Evolutionary conservation across 441 rosid species (phyloP), one percentile per base, ranked within the genome.

Genomic region (Viola pubescens): DNA sequence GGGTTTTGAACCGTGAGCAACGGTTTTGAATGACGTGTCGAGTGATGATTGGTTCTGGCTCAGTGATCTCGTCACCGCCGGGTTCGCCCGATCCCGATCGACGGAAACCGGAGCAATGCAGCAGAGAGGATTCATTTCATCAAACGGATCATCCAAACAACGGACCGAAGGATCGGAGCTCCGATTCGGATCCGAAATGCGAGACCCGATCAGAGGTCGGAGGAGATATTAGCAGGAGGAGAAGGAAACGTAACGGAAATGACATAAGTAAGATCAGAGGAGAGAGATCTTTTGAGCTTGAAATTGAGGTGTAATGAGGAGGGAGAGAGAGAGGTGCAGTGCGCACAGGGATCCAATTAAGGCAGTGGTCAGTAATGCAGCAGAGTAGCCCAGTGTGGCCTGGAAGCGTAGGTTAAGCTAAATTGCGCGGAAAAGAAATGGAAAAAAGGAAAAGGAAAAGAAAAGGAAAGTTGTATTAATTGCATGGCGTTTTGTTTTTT

Each of bases 81-180:
- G 82, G 58, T 79, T 81, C 16, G 73, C 58, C 13, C 84, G 86
- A 75, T 89, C 98, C 62, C 84, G 87, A 70, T 89, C 95, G 76
- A 89, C 73, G 51, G 97, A 89, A 48, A 91, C 95, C 43, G 97
- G 98, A 74, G 98, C 97, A 89, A 91, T 91, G 97, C 98, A 91
- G 85, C 98, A 91, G 51, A 91, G 86, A 52, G 98, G 98, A 78
- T 91, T 91, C 97, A 89, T 91, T 11, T 44, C 46, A 40, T 37
- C 41, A 8, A 56, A 16, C 44, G 38, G 50, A 64, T 64, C 51
- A 58, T 52, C 53, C 45, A 62, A 37, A 49, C 60, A 37, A 52
- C 56, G 44, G 58, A 52, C 8, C 11, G 42, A 6, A n/a, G 37
- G 48, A 40, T 48, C 59, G 13, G 47, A 63, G 65, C 63, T 62